phyloP scores from a whole-genome alignment of 2,329 filamentous ascomycete species.

The Gnomoniopsis smithogilvyi region DNA sequence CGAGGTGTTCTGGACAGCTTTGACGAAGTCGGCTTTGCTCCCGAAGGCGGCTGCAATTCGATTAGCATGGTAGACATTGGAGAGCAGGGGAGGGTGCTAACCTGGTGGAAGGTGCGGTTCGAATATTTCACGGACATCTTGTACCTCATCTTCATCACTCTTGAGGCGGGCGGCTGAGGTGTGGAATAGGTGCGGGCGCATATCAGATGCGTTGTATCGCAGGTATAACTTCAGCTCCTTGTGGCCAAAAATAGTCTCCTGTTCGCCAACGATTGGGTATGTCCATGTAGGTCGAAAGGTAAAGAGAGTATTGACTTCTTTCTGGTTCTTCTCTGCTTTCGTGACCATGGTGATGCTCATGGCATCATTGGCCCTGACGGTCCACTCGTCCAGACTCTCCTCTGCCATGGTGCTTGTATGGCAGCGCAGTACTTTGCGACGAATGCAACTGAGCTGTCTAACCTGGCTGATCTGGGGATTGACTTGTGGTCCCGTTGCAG shows the following conservation, averaged over 20 bases:
- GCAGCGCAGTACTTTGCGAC: background rate
- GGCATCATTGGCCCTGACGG: conserved; percentile 58
- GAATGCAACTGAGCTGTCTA: background rate
- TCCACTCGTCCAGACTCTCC: conserved; percentile 29
- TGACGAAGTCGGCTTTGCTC: conserved; percentile 59
- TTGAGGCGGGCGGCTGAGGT: conserved; percentile 70
- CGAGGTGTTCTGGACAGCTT: conserved; percentile 45
- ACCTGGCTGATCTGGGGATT: background rate
- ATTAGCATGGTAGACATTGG: conserved; percentile 16
- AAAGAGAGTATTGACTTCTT: conserved; percentile 49
- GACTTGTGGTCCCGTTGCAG: too few relatives aligned
- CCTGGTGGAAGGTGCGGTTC: conserved; percentile 65
- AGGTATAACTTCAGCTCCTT: conserved; percentile 74
- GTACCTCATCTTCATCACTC: conserved; percentile 64
- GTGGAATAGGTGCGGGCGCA: conserved; percentile 73
- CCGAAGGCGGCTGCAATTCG: conserved; percentile 61
- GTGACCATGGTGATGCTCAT: conserved; percentile 58
- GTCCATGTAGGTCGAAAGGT: conserved; percentile 85
- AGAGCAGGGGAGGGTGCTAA: conserved; percentile 33
- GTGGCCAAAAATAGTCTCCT: conserved; percentile 89
- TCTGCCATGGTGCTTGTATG: conserved; percentile 7
- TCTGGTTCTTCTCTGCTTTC: conserved; percentile 39
- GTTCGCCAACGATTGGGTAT: conserved; percentile 90
- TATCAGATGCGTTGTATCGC: conserved; percentile 64
- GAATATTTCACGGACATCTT: conserved; percentile 65